These are phyloP conservation scores for Volutella citrinella DNA, from an alignment of 2,329 filamentous ascomycete species.

Conservation along the genomic window DNA sequence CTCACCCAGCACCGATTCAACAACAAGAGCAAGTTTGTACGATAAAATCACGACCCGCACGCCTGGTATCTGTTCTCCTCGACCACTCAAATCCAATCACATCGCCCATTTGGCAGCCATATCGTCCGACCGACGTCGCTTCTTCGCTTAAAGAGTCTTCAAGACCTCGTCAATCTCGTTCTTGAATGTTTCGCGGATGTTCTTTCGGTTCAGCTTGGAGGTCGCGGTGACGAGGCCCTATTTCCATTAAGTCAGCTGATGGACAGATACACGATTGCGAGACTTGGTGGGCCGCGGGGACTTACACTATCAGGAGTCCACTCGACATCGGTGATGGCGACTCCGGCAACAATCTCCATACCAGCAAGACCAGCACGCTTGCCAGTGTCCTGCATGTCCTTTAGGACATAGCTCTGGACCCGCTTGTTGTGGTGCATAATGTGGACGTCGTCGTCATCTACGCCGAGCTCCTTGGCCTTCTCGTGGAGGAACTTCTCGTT, in stretches of 20 bases:
- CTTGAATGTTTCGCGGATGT: constrained; percentile 48
- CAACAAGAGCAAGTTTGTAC: constrained; percentile 4
- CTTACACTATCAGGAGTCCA: constrained; percentile 84
- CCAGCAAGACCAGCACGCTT: constrained; percentile 63
- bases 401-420: constrained; percentile 58
- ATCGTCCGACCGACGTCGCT: constrained; percentile 4
- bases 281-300: no score
- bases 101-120: constrained; percentile 3
- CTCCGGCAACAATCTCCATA: constrained; percentile 73
- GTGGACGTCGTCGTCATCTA: constrained; percentile 67
- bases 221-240: constrained; percentile 61
- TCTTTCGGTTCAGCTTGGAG: constrained; percentile 57
- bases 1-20: constrained; percentile 10
- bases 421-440: constrained; percentile 65
- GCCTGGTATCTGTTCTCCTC: constrained; percentile 21
- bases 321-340: constrained; percentile 79
- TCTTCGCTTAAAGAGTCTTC: constrained; percentile 28
- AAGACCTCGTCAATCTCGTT: constrained; percentile 47
- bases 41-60: constrained; percentile 5
- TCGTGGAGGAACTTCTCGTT: constrained; percentile 62
- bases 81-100: constrained; percentile 5
- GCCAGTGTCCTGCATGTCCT: constrained; percentile 65
- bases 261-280: no score
- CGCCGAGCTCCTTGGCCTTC: constrained; percentile 57
- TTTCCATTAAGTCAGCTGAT: no score